phyloP scores from a whole-genome alignment of 257 asterid species.

The Primulina huaijiensis region DNA sequence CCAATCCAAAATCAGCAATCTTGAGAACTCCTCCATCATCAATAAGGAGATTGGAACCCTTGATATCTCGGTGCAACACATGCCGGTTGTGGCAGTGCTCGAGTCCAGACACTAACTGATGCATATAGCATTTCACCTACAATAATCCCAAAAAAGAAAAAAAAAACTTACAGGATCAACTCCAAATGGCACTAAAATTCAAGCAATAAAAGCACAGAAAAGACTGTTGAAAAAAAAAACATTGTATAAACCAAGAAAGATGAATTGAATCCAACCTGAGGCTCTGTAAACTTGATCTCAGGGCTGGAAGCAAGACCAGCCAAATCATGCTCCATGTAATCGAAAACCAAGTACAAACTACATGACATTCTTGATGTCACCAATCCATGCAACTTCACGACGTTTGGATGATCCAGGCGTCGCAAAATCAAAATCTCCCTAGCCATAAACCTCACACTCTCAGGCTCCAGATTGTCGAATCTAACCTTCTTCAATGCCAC shows the following conservation, averaged over 20 bases:
- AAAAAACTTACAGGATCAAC: slow-evolving; percentile 22
- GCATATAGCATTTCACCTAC: slow-evolving; percentile 82
- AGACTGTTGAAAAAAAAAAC: not conserved
- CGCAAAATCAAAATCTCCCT: slow-evolving; percentile 85
- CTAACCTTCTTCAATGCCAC: slow-evolving; percentile 87
- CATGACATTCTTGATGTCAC: slow-evolving; percentile 89
- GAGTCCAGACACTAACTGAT: slow-evolving; percentile 76
- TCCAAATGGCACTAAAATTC: slow-evolving; percentile 14
- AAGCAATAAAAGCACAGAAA: not conserved
- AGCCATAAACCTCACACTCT: slow-evolving; percentile 88
- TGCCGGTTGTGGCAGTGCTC: slow-evolving; percentile 81
- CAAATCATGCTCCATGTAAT: slow-evolving; percentile 84
- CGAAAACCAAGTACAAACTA: slow-evolving; percentile 78
- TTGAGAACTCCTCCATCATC: slow-evolving; percentile 67
- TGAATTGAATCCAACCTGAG: slow-evolving; percentile 50
- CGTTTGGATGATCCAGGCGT: slow-evolving; percentile 89
- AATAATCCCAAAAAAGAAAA: slow-evolving; percentile 4
- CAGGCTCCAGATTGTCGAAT: slow-evolving; percentile 87
- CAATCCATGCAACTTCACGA: slow-evolving; percentile 70
- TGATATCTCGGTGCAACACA: slow-evolving; percentile 82
- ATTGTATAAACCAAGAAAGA: not conserved
- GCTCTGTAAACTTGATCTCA: slow-evolving; percentile 67
- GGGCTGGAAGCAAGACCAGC: slow-evolving; percentile 86
- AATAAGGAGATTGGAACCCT: slow-evolving; percentile 85
- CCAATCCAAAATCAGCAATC: slow-evolving; percentile 89